Conservation (phyloP, 139 green algal species). For the Zygnema circumcarinatum region DNA sequence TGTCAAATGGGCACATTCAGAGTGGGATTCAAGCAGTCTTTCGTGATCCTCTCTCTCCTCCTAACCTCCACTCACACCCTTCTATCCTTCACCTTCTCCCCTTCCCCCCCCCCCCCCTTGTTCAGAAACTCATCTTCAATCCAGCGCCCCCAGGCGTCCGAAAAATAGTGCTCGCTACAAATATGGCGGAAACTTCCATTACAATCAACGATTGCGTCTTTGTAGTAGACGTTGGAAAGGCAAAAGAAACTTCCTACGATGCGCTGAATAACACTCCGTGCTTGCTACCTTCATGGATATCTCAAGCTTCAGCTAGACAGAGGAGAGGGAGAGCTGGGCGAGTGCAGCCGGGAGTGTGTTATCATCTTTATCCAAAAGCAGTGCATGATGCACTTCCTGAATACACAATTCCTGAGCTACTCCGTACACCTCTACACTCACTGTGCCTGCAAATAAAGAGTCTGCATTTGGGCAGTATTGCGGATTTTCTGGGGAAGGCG, state of each 20-base stretch:
- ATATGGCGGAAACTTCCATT: conserved; percentile 72
- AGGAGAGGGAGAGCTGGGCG: conserved; percentile 60
- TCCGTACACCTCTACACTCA: conserved; percentile 63
- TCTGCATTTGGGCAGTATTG: conserved; percentile 33
- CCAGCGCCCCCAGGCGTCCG: conserved; percentile 57
- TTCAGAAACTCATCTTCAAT: conserved; percentile 63
- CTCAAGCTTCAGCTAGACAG: conserved; percentile 86
- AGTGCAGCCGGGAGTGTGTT: conserved; percentile 63
- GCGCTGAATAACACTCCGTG: conserved; percentile 68
- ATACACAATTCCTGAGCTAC: conserved; percentile 62
- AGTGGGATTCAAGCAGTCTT: too few species aligned
- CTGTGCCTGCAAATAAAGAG: conserved; percentile 70
- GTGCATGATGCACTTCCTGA: conserved; percentile 29
- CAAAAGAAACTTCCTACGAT: conserved; percentile 72
- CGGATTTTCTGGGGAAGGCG: conserved; percentile 48
- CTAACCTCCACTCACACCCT: not conserved
- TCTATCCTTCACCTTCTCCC: not conserved
- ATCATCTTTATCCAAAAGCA: conserved; percentile 60
- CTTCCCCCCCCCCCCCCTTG: not conserved
- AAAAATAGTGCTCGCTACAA: conserved; percentile 72
- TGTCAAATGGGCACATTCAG: too few species aligned
- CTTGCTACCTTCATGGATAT: conserved; percentile 85
- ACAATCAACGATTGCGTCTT: conserved; percentile 69
- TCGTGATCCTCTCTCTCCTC: not conserved
- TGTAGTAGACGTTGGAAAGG: conserved; percentile 66